Percentiles rank a stretch among this genome's conserved stretches.
phyloP scores from a whole-genome alignment of 345 rosid species.

The Eucalyptus microcorys region DNA sequence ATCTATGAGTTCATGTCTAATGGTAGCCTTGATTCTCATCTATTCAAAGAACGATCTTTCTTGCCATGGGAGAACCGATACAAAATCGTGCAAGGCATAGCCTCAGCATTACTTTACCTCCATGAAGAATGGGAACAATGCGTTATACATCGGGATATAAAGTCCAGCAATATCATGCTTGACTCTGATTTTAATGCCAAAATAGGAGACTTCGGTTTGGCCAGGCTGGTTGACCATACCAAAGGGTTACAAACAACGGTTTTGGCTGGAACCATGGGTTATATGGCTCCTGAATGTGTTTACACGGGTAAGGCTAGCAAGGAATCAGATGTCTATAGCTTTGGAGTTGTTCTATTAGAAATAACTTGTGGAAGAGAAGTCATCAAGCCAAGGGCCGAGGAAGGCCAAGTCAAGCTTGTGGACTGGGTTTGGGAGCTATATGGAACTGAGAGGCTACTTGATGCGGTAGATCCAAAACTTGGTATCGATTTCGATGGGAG shows the following conservation, averaged over 20 bases:
- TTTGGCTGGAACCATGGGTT: not conserved
- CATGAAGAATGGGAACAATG: not conserved
- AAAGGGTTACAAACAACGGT: not conserved
- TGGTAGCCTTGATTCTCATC: not conserved
- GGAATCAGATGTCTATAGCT: not conserved
- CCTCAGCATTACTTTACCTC: not conserved
- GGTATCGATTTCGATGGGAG: rapidly evolving
- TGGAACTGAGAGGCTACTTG: not conserved
- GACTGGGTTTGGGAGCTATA: not conserved
- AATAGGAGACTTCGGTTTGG: not conserved
- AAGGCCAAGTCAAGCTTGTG: not conserved
- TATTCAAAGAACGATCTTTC: not conserved
- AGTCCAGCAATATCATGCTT: not conserved
- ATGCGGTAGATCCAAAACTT: rapidly evolving
- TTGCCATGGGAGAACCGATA: not conserved
- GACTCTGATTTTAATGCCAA: not conserved
- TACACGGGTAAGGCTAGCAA: not conserved
- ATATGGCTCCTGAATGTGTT: not conserved
- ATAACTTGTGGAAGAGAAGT: not conserved
- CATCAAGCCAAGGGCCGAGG: not conserved
- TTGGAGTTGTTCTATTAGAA: not conserved
- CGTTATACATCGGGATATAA: not conserved
- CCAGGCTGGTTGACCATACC: not conserved
- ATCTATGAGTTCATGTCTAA: not conserved
- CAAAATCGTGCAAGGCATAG: not conserved